Percentiles rank a stretch among this genome's conserved stretches.
These are phyloP conservation scores for Telopea speciosissima DNA, from an alignment of 177 flowering plant species.

Conservation along the genomic window DNA sequence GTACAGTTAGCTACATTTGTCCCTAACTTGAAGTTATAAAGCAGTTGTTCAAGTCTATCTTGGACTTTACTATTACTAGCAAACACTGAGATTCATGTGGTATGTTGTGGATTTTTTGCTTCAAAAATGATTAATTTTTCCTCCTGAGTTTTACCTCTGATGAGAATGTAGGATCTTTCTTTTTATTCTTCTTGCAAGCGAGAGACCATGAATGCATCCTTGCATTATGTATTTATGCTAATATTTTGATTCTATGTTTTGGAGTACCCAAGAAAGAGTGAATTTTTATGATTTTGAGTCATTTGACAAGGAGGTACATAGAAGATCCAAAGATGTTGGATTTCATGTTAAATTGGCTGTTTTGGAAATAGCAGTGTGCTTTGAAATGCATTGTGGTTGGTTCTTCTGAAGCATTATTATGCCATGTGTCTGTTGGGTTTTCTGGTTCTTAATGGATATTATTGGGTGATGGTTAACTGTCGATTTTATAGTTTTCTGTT, in stretches of 20 bases:
- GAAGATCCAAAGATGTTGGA: too few species aligned
- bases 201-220: not conserved
- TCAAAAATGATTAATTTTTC: not conserved
- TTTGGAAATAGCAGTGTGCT: too few species aligned
- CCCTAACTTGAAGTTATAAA: constrained; percentile 13
- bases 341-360: too few species aligned
- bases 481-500: too few species aligned
- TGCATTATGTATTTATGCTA: not conserved
- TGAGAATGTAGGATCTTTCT: not conserved
- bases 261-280: not conserved
- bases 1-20: constrained; percentile 22
- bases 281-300: too few species aligned
- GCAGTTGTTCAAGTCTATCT: constrained; percentile 13
- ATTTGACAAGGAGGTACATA: too few species aligned
- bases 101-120: not conserved
- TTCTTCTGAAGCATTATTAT: too few species aligned
- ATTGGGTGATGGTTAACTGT: too few species aligned
- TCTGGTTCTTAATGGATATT: too few species aligned
- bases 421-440: too few species aligned
- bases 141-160: not conserved
- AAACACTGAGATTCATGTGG: constrained; percentile 10
- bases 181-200: not conserved
- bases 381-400: too few species aligned
- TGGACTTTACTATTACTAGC: constrained; percentile 1
- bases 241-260: not conserved